phyloP scores from a whole-genome alignment of 768 basidiomycete species.

The Chalciporus sphaerocephalus region DNA sequence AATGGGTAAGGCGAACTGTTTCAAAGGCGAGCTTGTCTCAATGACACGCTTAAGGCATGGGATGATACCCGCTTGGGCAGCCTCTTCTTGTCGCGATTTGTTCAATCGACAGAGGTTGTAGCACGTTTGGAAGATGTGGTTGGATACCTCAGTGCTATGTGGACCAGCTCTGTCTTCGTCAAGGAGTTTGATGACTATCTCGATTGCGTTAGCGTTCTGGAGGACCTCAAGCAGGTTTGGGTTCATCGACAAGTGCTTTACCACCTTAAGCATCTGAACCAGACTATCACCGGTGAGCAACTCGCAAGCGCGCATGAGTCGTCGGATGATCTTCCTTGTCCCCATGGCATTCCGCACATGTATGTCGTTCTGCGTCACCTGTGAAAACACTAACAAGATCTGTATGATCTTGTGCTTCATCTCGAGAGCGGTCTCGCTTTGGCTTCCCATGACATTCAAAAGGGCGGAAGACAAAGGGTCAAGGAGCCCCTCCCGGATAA shows the following conservation, averaged over 20 bases:
- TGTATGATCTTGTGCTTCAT: slow-evolving; percentile 88
- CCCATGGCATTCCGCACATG: slow-evolving; percentile 92
- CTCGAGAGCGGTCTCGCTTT: slow-evolving; percentile 58
- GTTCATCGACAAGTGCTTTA: slow-evolving; percentile 96
- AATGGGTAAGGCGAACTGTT: slow-evolving; percentile 95
- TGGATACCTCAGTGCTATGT: slow-evolving; percentile 89
- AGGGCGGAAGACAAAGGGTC: slow-evolving; percentile 90
- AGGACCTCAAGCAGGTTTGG: slow-evolving; percentile 85
- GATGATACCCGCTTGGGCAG: slow-evolving; percentile 92
- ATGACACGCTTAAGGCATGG: slow-evolving; percentile 89
- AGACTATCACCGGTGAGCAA: slow-evolving; percentile 84
- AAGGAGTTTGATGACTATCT: slow-evolving; percentile 81
- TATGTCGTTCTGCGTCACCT: slow-evolving; percentile 92
- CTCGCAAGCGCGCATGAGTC: slow-evolving; percentile 82
- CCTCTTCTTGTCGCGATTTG: slow-evolving; percentile 93
- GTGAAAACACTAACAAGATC: slow-evolving; percentile 86
- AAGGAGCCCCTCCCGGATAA: slow-evolving; percentile 90
- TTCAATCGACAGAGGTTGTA: slow-evolving; percentile 95
- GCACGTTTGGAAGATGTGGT: slow-evolving; percentile 95
- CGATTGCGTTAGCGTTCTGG: slow-evolving; percentile 93
- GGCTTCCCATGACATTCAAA: slow-evolving; percentile 78
- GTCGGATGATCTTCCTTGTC: slow-evolving; percentile 80
- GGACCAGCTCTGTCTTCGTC: slow-evolving; percentile 76
- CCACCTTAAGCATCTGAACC: slow-evolving; percentile 85
- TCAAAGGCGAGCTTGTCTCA: slow-evolving; percentile 83